Evolutionary conservation across 306 rosid species (phyloP).

Genomic region (Trichosanthes truncata): DNA sequence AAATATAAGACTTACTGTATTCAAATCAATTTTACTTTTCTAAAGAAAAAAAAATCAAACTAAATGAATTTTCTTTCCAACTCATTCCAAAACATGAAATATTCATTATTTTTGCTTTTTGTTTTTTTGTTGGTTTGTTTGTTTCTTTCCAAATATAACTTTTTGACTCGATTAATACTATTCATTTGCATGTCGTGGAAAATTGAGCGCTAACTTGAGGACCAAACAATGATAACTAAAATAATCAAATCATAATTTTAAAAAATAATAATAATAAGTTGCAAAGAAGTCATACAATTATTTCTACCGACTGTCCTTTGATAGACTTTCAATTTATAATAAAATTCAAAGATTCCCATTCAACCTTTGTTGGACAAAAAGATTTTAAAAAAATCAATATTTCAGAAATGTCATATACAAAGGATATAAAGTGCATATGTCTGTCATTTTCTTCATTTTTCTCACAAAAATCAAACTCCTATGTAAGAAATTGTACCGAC

Average conservation of each 20-base stretch:
- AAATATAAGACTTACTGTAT: no score
- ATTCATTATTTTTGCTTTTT: background rate
- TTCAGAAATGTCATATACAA: background rate
- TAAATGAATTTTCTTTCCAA: background rate
- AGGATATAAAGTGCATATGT: background rate
- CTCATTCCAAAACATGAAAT: background rate
- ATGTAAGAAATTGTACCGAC: background rate
- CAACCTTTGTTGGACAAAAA: background rate
- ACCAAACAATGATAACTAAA: background rate
- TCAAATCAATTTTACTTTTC: no score
- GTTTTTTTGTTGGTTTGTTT: background rate
- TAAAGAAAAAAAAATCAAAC: background rate
- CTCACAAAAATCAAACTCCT: background rate
- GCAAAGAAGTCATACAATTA: background rate
- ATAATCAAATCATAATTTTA: background rate
- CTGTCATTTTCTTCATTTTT: background rate
- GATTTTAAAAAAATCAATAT: background rate
- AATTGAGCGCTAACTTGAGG: background rate
- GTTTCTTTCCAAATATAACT: background rate
- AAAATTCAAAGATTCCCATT: background rate
- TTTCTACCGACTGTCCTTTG: background rate
- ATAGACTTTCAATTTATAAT: background rate
- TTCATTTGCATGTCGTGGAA: background rate
- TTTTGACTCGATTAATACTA: background rate
- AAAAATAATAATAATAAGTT: no score